phyloP scores from a whole-genome alignment of 2,329 filamentous ascomycete genomes.

The Didymella arachidicola region DNA sequence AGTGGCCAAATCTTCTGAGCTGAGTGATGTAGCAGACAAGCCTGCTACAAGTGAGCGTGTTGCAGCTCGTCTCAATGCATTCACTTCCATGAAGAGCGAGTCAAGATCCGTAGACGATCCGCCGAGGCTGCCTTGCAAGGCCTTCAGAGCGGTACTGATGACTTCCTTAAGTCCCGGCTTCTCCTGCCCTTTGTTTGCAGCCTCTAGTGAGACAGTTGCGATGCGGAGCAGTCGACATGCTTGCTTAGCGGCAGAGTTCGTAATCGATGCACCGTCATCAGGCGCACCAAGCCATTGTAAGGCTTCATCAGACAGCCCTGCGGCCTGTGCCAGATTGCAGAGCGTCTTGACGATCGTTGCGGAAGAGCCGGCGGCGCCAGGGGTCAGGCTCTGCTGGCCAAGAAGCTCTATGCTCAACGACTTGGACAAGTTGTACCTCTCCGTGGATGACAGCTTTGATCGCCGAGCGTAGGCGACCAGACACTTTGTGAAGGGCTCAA shows the following conservation, averaged over 20 bases:
- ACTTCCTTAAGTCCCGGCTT: conserved; percentile 27
- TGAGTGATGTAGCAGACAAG: conserved; percentile 11
- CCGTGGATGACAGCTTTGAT: conserved; percentile 43
- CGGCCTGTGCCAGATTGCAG: conserved; percentile 48
- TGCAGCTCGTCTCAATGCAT: conserved; percentile 44
- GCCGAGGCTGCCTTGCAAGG: conserved; percentile 39
- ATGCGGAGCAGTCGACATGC: conserved; percentile 39
- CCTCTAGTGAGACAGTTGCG: conserved; percentile 44
- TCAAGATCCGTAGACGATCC: conserved; percentile 48
- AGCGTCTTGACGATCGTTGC: conserved; percentile 25
- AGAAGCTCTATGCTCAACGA: conserved; percentile 29
- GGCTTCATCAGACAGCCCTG: conserved; percentile 44
- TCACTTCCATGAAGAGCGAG: conserved; percentile 46
- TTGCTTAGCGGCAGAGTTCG: conserved; percentile 33
- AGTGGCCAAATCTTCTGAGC: conserved; percentile 11
- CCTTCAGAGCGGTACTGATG: conserved; percentile 35
- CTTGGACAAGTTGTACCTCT: conserved; percentile 53
- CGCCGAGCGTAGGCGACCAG: conserved; percentile 68
- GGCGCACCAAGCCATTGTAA: conserved; percentile 41
- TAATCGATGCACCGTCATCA: conserved; percentile 20
- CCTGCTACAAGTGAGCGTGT: conserved; percentile 33
- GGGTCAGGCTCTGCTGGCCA: conserved; percentile 4
- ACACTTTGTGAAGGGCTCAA: conserved; percentile 71
- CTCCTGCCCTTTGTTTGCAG: conserved; percentile 29
- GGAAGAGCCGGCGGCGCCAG: conserved; percentile 4